Percentiles rank a stretch among this genome's conserved stretches.
These are phyloP conservation scores for Oryza nivara DNA, from an alignment of 176 grass and related monocot genomes.

Conservation along the genomic window DNA sequence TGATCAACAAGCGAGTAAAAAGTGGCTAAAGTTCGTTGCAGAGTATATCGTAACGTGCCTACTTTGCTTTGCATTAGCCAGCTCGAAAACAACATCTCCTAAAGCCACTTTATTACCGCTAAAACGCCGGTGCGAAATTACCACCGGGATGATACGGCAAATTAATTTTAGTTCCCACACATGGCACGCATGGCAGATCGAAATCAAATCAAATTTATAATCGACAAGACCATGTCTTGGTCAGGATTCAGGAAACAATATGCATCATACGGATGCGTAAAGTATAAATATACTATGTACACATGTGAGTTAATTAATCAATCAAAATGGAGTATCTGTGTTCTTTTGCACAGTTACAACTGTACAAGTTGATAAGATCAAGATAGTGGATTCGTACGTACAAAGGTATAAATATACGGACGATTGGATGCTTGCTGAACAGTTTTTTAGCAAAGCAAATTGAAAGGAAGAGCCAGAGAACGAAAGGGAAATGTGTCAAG, in stretches of 20 bases:
- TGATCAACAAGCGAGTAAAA: background rate
- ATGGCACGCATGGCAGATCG: background rate
- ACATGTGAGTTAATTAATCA: background rate
- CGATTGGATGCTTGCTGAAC: constrained; percentile 24
- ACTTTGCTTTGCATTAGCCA: constrained; percentile 38
- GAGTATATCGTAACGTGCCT: background rate
- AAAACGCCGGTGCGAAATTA: constrained; percentile 31
- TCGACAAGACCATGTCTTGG: background rate
- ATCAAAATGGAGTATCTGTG: background rate
- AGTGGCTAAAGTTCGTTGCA: background rate
- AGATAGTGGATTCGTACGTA: constrained; percentile 25
- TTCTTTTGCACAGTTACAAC: background rate
- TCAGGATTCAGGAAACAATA: background rate
- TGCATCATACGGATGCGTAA: constrained; percentile 22
- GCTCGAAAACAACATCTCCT: constrained; percentile 21
- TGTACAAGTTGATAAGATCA: constrained; percentile 33
- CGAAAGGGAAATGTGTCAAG: background rate
- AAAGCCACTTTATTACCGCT: constrained; percentile 32
- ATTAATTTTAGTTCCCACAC: background rate
- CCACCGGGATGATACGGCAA: constrained; percentile 41
- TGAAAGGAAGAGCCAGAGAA: background rate
- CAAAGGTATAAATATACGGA: constrained; percentile 29
- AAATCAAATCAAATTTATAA: background rate
- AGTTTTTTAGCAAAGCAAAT: background rate
- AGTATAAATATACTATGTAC: background rate